A percentile compares a stretch with the other conserved stretches of the same genome.
phyloP scores from a whole-genome alignment of 2,329 filamentous ascomycete genomes.

The Talaromyces rugulosus region DNA sequence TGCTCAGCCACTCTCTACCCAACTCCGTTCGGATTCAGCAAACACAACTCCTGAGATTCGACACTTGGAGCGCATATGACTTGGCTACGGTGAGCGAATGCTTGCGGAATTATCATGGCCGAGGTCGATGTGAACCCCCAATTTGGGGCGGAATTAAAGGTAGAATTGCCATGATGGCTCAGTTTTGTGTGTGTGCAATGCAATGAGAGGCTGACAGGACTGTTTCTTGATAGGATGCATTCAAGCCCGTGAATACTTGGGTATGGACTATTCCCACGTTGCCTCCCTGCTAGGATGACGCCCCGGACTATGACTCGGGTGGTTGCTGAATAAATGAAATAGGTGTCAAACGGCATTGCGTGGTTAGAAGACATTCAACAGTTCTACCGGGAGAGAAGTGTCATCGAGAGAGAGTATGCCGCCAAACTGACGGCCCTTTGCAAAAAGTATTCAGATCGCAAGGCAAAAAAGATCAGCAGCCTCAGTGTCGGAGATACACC shows the following conservation, averaged over 20 bases:
- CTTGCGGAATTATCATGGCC: constrained; percentile 55
- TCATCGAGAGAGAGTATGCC: constrained; percentile 95
- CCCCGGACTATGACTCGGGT: background rate
- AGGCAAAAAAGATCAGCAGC: constrained; percentile 79
- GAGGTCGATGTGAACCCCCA: constrained; percentile 78
- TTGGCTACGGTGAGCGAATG: constrained; percentile 6
- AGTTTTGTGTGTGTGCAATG: background rate
- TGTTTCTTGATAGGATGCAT: constrained; percentile 69
- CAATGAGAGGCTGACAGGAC: constrained; percentile 17
- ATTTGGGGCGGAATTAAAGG: constrained; percentile 93
- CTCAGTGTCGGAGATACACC: constrained; percentile 93
- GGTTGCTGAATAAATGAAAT: constrained; percentile 13
- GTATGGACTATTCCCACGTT: constrained; percentile 37
- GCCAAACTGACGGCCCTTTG: constrained; percentile 80
- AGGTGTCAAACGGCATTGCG: constrained; percentile 77
- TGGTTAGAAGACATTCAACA: constrained; percentile 97
- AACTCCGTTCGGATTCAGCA: background rate
- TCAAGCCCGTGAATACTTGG: constrained; percentile 93
- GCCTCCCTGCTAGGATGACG: background rate
- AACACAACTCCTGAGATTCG: background rate
- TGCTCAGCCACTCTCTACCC: background rate
- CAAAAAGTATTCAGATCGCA: constrained; percentile 97
- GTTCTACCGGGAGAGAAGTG: constrained; percentile 92
- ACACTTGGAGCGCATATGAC: constrained; percentile 8
- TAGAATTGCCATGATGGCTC: constrained; percentile 32